Conservation (phyloP, 768 basidiomycete genomes). For the Epithele typhae region DNA sequence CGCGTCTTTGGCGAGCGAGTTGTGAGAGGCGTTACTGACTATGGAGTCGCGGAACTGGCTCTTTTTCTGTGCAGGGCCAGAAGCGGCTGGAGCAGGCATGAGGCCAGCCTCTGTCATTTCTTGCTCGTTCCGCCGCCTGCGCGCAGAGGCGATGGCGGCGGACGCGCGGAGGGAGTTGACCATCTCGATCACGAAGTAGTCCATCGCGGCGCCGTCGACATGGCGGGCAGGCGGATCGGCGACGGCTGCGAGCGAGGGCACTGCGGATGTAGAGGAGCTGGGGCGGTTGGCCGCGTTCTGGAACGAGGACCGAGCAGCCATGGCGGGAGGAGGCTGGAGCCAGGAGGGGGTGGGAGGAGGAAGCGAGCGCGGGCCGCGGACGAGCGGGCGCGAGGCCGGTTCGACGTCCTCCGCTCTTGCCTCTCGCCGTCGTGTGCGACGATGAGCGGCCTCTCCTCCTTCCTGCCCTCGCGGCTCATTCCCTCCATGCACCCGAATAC, state of each 20-base stretch:
- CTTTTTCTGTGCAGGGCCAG: constrained; percentile 36
- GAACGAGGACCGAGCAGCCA: constrained; percentile 16
- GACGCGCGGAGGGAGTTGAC: constrained; percentile 73
- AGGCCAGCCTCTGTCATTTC: constrained; percentile 81
- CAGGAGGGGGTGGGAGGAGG: not conserved
- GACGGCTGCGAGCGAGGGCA: constrained; percentile 41
- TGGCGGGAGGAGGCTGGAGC: not conserved
- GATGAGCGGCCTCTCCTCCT: constrained; percentile 42
- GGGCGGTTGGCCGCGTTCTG: constrained; percentile 6
- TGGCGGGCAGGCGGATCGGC: constrained; percentile 60
- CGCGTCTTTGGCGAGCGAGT: constrained; percentile 16
- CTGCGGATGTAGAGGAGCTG: constrained; percentile 15
- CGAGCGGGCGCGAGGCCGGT: not conserved
- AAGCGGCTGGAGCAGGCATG: constrained; percentile 45
- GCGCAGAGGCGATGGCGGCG: constrained; percentile 63
- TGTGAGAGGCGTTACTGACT: constrained; percentile 24
- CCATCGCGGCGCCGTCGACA: constrained; percentile 68
- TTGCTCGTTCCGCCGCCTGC: constrained; percentile 64
- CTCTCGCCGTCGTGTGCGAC: constrained; percentile 1
- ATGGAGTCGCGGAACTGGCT: constrained; percentile 36
- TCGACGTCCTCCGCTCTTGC: not conserved
- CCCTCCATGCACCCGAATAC: constrained; percentile 42
- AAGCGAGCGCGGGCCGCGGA: too few relatives aligned
- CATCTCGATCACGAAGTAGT: constrained; percentile 83
- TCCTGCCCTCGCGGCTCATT: constrained; percentile 47